Percentiles rank a stretch among this genome's conserved stretches.
These are phyloP conservation scores for Euryodendron excelsum DNA, from an alignment of 148 eudicot genomes.

Conservation along the genomic window DNA sequence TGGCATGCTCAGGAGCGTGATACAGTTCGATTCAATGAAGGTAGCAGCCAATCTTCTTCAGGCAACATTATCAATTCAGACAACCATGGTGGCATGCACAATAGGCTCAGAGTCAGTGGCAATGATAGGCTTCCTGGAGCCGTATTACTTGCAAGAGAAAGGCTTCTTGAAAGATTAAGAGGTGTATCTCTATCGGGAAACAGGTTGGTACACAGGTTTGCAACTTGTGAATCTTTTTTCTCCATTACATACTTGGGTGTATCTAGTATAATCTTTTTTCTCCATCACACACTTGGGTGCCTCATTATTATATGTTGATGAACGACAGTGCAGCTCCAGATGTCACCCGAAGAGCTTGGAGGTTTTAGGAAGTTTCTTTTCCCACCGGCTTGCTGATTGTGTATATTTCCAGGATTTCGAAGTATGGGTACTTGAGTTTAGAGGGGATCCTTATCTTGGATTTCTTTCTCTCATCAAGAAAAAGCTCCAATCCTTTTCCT, in stretches of 20 bases:
- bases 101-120: constrained; percentile 30
- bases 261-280: not conserved
- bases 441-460: not conserved
- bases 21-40: constrained; percentile 31
- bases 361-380: not conserved
- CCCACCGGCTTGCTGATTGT: too few species aligned
- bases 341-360: not conserved
- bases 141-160: constrained; percentile 87
- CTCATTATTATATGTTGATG: not conserved
- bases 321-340: not conserved
- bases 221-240: not conserved
- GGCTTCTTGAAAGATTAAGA: constrained; percentile 83
- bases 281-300: not conserved
- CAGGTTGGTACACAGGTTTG: constrained; percentile 55
- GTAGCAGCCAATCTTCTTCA: constrained; percentile 31
- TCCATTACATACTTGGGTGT: not conserved
- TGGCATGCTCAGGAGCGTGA: constrained; percentile 47
- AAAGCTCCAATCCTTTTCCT: not conserved
- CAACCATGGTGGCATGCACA: constrained; percentile 20
- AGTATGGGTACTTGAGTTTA: not conserved
- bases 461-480: not conserved
- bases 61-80: constrained; percentile 22
- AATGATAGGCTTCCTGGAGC: constrained; percentile 79
- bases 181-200: constrained; percentile 56
- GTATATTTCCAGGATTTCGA: not conserved